Evolutionary conservation across 805 yeast genomes (phyloP), one percentile per base, ranked within the genome.

Genomic region (Candida suzukii): DNA sequence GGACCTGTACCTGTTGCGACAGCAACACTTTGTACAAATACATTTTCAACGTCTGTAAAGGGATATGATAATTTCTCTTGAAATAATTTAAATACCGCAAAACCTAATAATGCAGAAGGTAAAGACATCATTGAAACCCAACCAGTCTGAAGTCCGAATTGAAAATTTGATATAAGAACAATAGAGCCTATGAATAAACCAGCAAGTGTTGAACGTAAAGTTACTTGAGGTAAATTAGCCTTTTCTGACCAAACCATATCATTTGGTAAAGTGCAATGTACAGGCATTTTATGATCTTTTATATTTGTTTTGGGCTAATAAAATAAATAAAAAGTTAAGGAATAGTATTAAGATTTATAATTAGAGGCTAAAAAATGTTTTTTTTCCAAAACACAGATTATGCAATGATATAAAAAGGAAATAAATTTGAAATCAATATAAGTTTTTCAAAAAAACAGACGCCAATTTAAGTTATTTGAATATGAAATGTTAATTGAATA

Each of bases 111-210:
- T 0, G 98, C 96, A 4, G 96, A 83, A 0, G 99, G 98, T 41
- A 91, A 67, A 19, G 96, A 85, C 99, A 91, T 93, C 99, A 91
- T 91, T 11, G 96, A 88, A 6, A 93, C 96, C 99, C 99, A 91
- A 2, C 99, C 99, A 0, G 97, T 91, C 57, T 91, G 99, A 18
- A 91, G 67, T 1, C 98, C 99, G 58, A 91, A 91, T 58, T 91
- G 98, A 64, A 93, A 93, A 61, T 91, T 91, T 4, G 96, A 87
- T 16, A 88, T 68, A 21, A 93, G 68, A 26, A 93, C 90, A 22
- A 91, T 64, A 0, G 96, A 76, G 0, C 99, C 99, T n/a, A 91
- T 88, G 1, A 67, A 51, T 21, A 91, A 64, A 0, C 98, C 98
- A 1, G 82, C 85, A 1, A 80, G 28, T 0, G 87, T 78, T 3